Evolutionary conservation across 495 filamentous ascomycete genomes (phyloP), one percentile per base, ranked within the genome.

Genomic region (Lasiosphaeria hispida): DNA sequence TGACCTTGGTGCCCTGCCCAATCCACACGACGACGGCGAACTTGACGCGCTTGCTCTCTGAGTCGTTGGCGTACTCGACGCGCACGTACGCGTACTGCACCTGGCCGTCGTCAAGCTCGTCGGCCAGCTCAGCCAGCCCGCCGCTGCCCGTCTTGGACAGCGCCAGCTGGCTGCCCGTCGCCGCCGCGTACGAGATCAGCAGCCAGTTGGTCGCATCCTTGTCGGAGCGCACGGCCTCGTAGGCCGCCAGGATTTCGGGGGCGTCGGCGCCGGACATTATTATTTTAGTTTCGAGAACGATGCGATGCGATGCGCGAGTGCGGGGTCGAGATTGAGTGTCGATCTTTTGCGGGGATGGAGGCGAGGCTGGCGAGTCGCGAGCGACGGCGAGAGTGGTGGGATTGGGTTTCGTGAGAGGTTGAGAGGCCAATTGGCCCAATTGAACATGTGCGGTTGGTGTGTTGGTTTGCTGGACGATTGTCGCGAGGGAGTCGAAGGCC

Each of bases 61-160:
- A 77, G 64, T 85, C 82, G 71, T 84, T 83, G 48, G 79, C 80
- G 63, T 84, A 80, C 66, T 83, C 80, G 64, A 85, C 67, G 8
- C 82, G 75, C 53, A 74, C 77, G 66, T 83, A 85, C n/a, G 70
- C 82, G 69, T 83, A 85, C 54, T 79, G 75, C 34, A 80, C 82
- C 60, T 82, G 74, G 6, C 47, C 55, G 53, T 76, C 72, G 60
- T 78, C 76, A 7, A 85, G 73, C 55, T 71, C 62, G 7, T 42
- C 50, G 11, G 65, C 58, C 14, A 85, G 72, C 70, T 85, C 82
- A 9, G 59, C 57, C 8, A 85, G 68, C 0, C 79, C 81, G 49
- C 82, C 81, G 9, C 53, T 69, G 17, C 82, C 82, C 9, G 79
- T 82, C 40, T 63, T 66, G 48, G 69, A 63, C 4, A 85, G 75